Percentiles rank a stretch among this genome's conserved stretches.
These are phyloP conservation scores for Pseudogymnoascus sp. DNA, from an alignment of 2,329 filamentous ascomycete species.

Conservation along the genomic window DNA sequence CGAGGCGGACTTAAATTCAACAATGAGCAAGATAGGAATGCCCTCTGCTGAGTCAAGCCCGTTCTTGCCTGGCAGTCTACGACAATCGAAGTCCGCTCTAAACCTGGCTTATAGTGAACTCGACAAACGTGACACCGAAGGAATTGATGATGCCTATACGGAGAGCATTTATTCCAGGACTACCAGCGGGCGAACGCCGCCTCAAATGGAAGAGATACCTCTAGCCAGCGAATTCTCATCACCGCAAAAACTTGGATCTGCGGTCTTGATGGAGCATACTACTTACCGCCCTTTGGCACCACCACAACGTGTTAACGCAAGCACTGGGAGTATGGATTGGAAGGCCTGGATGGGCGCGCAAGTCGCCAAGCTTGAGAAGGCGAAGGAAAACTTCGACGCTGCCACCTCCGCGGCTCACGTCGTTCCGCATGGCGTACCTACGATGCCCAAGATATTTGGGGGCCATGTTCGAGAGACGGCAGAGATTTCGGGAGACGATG, in stretches of 20 bases:
- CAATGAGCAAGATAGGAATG: not conserved
- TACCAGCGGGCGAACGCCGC: constrained; percentile 24
- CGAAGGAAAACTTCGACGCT: constrained; percentile 18
- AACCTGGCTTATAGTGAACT: not conserved
- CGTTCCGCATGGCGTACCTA: constrained; percentile 24
- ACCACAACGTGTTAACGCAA: constrained; percentile 32
- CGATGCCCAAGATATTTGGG: constrained; percentile 25
- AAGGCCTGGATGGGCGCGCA: constrained; percentile 48
- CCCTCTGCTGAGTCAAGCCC: not conserved
- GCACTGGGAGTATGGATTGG: constrained; percentile 45
- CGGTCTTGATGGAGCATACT: constrained; percentile 29
- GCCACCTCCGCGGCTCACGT: constrained; percentile 13
- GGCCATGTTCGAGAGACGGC: constrained; percentile 44
- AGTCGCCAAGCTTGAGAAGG: constrained; percentile 39
- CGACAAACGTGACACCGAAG: not conserved
- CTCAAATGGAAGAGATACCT: constrained; percentile 16
- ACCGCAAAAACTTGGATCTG: constrained; percentile 25
- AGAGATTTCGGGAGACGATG: constrained; percentile 39
- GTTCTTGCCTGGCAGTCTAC: not conserved
- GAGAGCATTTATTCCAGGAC: constrained; percentile 29
- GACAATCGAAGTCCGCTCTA: not conserved
- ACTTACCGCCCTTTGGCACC: constrained; percentile 26
- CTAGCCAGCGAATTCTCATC: constrained; percentile 12
- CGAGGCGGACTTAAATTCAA: constrained; percentile 16
- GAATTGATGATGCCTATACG: constrained; percentile 20